Evolutionary conservation across 306 rosid species (phyloP).

Genomic region (Alnus rubra): DNA sequence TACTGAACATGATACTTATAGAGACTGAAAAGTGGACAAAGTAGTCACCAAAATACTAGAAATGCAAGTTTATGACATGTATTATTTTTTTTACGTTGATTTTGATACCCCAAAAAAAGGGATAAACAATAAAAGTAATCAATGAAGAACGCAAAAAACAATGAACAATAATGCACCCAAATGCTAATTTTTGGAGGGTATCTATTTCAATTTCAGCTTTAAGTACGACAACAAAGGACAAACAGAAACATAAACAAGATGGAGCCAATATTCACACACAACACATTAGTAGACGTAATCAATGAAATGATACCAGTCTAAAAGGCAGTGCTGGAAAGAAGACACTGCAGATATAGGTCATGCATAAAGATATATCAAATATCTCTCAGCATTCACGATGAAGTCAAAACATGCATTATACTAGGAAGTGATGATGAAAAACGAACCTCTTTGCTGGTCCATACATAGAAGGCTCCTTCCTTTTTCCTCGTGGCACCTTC

Average conservation of each 20-base stretch:
- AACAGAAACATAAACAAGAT: not conserved
- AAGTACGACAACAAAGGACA: constrained; percentile 2
- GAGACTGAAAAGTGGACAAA: not conserved
- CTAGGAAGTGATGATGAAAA: constrained; percentile 12
- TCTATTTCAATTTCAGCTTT: not conserved
- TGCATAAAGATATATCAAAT: not conserved
- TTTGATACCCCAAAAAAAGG: not conserved
- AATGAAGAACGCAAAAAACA: not conserved
- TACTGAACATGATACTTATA: not conserved
- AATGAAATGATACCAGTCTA: not conserved
- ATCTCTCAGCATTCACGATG: not conserved
- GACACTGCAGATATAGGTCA: not conserved
- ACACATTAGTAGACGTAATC: not conserved
- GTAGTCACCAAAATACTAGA: not conserved
- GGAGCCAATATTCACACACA: not conserved
- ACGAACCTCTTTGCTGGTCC: constrained; percentile 80
- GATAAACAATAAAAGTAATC: not conserved
- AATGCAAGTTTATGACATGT: not conserved
- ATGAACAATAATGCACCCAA: not conserved
- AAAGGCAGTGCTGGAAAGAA: not conserved
- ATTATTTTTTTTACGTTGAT: not conserved
- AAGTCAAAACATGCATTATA: not conserved
- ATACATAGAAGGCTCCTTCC: constrained; percentile 90
- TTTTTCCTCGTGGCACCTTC: constrained; percentile 73
- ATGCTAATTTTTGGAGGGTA: not conserved